phyloP scores from a whole-genome alignment of 805 yeast species.

The Metschnikowia rubicola region DNA sequence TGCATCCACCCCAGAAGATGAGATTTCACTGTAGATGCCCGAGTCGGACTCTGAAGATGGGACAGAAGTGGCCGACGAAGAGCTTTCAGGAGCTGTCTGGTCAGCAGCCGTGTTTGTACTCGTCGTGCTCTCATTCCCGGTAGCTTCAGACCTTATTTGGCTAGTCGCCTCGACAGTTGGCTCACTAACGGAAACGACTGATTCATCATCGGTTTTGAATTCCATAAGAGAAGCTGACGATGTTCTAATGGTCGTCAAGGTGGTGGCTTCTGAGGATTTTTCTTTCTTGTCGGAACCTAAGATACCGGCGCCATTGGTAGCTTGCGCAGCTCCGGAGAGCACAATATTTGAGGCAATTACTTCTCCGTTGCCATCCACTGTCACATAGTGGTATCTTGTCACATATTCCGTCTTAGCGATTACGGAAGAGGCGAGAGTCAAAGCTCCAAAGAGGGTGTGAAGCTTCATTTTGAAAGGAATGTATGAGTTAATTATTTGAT shows the following conservation, averaged over 20 bases:
- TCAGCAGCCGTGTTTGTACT: too few species aligned
- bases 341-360: constrained; percentile 6
- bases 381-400: constrained; percentile 26
- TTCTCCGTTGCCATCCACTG: constrained; percentile 21
- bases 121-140: too few species aligned
- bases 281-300: background rate
- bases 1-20: constrained; percentile 19
- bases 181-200: background rate
- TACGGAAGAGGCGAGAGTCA: constrained; percentile 10
- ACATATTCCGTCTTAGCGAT: constrained; percentile 26
- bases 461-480: background rate
- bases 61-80: background rate
- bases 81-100: background rate
- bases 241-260: constrained; percentile 9
- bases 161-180: background rate
- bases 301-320: background rate
- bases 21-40: constrained; percentile 21
- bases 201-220: background rate
- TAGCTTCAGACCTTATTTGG: background rate
- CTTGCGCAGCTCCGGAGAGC: background rate
- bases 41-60: constrained; percentile 5
- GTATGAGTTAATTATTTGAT: too few species aligned
- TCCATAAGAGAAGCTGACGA: constrained; percentile 1
- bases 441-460: background rate
- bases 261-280: constrained; percentile 1